Evolutionary conservation across 2,329 filamentous ascomycete genomes (phyloP), one percentile per base, ranked within the genome.

Genomic region (Fusarium dimerum): DNA sequence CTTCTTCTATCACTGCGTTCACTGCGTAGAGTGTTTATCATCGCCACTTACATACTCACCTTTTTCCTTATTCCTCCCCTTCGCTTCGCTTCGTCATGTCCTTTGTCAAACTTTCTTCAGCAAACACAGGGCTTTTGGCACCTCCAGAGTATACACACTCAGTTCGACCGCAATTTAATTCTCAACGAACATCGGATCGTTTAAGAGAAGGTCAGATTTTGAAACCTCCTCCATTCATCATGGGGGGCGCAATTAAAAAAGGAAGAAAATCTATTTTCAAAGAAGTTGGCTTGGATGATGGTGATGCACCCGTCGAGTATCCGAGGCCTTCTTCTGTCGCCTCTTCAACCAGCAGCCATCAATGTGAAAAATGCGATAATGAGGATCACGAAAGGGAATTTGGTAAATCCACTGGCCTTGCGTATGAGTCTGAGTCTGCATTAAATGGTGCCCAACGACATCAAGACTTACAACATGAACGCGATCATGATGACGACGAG

Each of bases 251-350:
- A 51, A 75, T 81, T 44, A 72, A 68, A 55, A 81, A 80, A 62
- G 77, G 74, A 40, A 73, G 79, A 45, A 76, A 71, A 58, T 82
- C 79, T 18, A 69, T 81, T 51, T 83, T 83, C 59, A 79, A 71
- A 61, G 80, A 83, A 65, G 64, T 77, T 40, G 80, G 79, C 5
- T 61, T 82, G 17, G 68, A 73, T 45, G 70, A 73, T 40, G 72
- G 72, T 26, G 20, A 26, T 26, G 20, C 20, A 26, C 20, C 20
- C 32, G 53, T 60, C 20, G 52, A 70, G 20, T 59, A 62, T 40
- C 52, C 51, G 7, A 49, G 62, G 48, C 50, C 61, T 20, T 46
- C 56, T 18, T 51, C 45, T 15, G 45, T 54, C 20, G 51, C 56
- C 44, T 43, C 56, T 18, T 20, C 51, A 10, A 26, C 20, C 20